Conservation (phyloP, 768 basidiomycete genomes). For the Amanita subjunquillea region DNA sequence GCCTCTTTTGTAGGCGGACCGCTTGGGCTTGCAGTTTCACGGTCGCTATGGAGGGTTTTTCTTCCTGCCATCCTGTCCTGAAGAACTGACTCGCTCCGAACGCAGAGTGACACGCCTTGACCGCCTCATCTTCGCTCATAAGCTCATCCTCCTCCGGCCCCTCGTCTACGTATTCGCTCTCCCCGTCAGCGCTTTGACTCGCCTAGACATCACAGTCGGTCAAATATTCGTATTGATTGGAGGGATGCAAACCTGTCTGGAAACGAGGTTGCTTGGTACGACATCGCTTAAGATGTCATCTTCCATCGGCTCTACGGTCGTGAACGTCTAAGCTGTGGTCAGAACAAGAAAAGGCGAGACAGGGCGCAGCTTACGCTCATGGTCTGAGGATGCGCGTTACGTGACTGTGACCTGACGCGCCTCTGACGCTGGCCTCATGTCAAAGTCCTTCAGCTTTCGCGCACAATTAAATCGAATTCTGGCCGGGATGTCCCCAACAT, state of each 20-base stretch:
- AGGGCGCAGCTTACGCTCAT: constrained; percentile 14
- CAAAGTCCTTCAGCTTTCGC: too few species aligned
- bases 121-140: constrained; percentile 39
- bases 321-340: too few species aligned
- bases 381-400: not conserved
- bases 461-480: too few species aligned
- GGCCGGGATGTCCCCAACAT: too few species aligned
- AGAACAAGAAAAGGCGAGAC: too few species aligned
- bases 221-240: not conserved
- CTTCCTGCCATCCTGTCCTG: not conserved
- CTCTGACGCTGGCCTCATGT: too few species aligned
- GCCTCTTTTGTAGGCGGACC: constrained; percentile 26
- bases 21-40: constrained; percentile 20
- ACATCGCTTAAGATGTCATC: too few species aligned
- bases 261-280: constrained; percentile 85
- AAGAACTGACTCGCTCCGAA: constrained; percentile 5
- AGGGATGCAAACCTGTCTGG: constrained; percentile 56
- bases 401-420: too few species aligned
- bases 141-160: constrained; percentile 54
- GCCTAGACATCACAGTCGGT: constrained; percentile 17
- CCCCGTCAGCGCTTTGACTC: constrained; percentile 65
- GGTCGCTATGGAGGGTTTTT: constrained; percentile 18
- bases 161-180: constrained; percentile 62
- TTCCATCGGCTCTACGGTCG: too few species aligned
- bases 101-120: constrained; percentile 12